Base-by-base conservation (phyloP, 805 yeast genomes). In the Lipomyces kockii region DNA sequence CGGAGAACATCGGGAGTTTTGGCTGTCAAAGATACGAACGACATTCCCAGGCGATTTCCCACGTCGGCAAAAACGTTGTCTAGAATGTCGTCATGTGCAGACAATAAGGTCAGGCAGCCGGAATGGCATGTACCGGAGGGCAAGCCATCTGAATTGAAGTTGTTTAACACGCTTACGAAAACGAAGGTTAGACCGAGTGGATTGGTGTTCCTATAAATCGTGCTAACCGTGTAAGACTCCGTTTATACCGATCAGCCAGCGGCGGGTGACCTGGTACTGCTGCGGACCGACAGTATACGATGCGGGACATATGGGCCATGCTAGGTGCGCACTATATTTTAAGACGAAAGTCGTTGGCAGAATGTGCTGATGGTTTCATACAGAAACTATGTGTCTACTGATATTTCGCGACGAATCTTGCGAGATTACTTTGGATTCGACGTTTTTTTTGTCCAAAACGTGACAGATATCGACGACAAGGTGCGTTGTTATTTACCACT, bases 261-360 rank as follows among this genome's bases (percentile, higher is more conserved):
- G 76, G 46, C 85, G 85, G 68, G 90, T 95, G 60, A 85, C 92
- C 0, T 95, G 99, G 99, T 95, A 95, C 81, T 90, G 92, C 66
- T 95, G 99, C 84, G 99, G 99, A 5, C 99, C 99, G 12, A 95
- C 99, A 0, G 99, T 95, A 17, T 95, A 95, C 76, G 97, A 95
- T 79, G 87, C 95, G 43, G 86, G 93, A 62, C 99, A 95, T 77
- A 92, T 95, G 98, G 99, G 99, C 27, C 99, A 95, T 78, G 99
- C 99, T 14, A 84, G 72, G 65, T 60, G 35, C n/a, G 61, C 11
- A n/a, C 5, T 17, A 17, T 25, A 11, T 20, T 52, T 37, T 7
- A 43, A 43, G 35, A 32, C 11, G n/a, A 59, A 7, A 14, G 27
- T 17, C 12, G 39, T 25, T 22, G 14, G 34, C 9, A 14, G 49